phyloP scores from a whole-genome alignment of 176 grass and related monocot genomes.

The Pontederia crassipes region DNA sequence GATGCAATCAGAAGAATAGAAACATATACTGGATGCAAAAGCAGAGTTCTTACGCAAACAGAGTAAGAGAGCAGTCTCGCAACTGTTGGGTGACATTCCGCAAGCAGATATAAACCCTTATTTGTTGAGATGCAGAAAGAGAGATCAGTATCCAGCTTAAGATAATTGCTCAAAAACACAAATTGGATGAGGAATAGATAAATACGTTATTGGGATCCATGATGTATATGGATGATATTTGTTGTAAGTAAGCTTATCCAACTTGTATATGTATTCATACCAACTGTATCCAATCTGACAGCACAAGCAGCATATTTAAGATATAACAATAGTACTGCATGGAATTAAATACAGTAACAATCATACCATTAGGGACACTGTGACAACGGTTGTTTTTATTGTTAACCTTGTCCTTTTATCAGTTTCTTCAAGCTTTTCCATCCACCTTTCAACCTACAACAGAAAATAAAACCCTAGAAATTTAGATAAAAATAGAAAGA shows the following conservation, averaged over 20 bases:
- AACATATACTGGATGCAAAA: neutral
- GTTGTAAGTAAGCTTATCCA: constrained; percentile 93
- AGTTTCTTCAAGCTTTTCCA: constrained; percentile 95
- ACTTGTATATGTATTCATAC: constrained; percentile 99
- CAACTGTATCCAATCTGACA: constrained; percentile 82
- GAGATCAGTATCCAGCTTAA: constrained; percentile 31
- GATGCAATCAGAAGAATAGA: neutral
- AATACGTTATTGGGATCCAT: constrained; percentile 98
- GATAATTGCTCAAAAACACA: constrained; percentile 2
- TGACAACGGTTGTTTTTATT: constrained; percentile 63
- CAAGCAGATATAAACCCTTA: constrained; percentile 85
- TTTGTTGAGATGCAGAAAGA: constrained; percentile 19
- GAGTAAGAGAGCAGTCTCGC: constrained; percentile 66
- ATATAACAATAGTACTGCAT: neutral
- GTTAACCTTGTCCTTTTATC: constrained; percentile 63
- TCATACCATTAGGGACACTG: constrained; percentile 62
- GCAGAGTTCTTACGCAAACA: constrained; percentile 65
- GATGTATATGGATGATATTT: constrained; percentile 98
- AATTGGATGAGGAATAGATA: neutral
- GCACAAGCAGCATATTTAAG: constrained; percentile 9
- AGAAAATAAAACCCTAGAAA: neutral
- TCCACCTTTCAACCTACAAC: constrained; percentile 83
- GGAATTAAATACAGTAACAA: constrained; percentile 13
- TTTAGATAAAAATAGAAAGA: neutral
- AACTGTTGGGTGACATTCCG: constrained; percentile 95